Evolutionary conservation across 768 basidiomycete species (phyloP).

Genomic region (Tylopilus intermedius): DNA sequence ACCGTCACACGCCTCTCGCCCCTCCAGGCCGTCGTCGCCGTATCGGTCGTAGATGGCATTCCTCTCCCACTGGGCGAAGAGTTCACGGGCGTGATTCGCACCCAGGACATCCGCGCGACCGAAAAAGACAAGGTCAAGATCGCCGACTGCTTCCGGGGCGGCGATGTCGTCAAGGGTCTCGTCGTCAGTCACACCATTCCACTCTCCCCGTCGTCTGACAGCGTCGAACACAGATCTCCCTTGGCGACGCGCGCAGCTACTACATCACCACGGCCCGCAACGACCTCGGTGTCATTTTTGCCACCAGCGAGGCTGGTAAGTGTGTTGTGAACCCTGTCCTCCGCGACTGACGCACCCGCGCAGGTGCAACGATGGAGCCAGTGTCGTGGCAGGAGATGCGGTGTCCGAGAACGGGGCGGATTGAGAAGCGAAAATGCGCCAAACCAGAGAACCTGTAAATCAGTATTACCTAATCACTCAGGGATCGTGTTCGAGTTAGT

Average conservation of each 20-base stretch:
- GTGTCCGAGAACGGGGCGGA: conserved; percentile 72
- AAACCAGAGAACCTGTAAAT: conserved; percentile 65
- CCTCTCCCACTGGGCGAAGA: conserved; percentile 82
- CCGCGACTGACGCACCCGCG: conserved; percentile 3
- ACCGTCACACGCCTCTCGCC: conserved; percentile 80
- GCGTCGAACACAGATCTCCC: conserved; percentile 58
- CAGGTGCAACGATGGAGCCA: conserved; percentile 79
- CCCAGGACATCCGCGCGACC: conserved; percentile 84
- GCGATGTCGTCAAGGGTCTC: conserved; percentile 82
- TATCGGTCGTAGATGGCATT: conserved; percentile 81
- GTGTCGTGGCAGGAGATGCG: conserved; percentile 91
- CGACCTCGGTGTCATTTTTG: conserved; percentile 88
- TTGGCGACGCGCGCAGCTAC: conserved; percentile 89
- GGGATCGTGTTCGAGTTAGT: conserved; percentile 12
- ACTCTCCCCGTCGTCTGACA: conserved; percentile 4
- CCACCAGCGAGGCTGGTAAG: conserved; percentile 79
- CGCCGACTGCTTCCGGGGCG: conserved; percentile 85
- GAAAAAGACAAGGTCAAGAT: conserved; percentile 89
- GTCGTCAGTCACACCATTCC: conserved; percentile 54
- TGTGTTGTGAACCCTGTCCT: conserved; percentile 5
- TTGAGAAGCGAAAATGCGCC: conserved; percentile 82
- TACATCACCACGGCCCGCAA: conserved; percentile 89
- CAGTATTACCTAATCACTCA: conserved; percentile 19
- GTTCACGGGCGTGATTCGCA: conserved; percentile 82
- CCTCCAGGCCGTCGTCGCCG: conserved; percentile 74